Evolutionary conservation across 768 basidiomycete genomes (phyloP).

Genomic region (Candolleomyces eurysporus): DNA sequence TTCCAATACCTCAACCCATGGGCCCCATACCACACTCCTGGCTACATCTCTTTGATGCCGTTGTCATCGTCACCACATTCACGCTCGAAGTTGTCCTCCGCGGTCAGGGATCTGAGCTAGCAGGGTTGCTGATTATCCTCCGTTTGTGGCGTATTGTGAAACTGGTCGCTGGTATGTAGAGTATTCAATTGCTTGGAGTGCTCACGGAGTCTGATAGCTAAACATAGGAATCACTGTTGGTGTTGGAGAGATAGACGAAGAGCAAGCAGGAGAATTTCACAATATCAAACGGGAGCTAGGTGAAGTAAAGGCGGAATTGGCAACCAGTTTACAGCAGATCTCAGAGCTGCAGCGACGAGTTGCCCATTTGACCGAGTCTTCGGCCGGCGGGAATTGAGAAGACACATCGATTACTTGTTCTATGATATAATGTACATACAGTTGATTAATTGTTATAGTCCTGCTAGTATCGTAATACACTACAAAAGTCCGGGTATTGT

Average conservation of each 20-base stretch:
- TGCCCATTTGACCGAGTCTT: neutral
- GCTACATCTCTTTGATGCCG: slow-evolving; percentile 74
- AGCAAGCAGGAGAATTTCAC: slow-evolving; percentile 45
- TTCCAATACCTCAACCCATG: slow-evolving; percentile 60
- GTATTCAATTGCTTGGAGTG: neutral
- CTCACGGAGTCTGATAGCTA: neutral
- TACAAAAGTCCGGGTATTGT: no score
- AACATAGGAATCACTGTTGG: slow-evolving; percentile 69
- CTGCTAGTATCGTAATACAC: no score
- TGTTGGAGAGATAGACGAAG: slow-evolving; percentile 67
- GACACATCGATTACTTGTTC: neutral
- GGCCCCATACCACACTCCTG: slow-evolving; percentile 47
- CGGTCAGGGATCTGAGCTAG: slow-evolving; percentile 70
- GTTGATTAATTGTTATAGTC: no score
- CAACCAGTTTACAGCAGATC: slow-evolving; percentile 21
- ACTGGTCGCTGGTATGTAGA: slow-evolving; percentile 48
- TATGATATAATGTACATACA: no score
- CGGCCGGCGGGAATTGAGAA: neutral
- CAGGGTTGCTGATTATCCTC: slow-evolving; percentile 64
- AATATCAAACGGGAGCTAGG: slow-evolving; percentile 49
- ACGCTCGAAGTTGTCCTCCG: slow-evolving; percentile 66
- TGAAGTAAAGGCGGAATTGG: slow-evolving; percentile 40
- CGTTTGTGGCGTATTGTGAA: slow-evolving; percentile 83
- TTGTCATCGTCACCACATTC: slow-evolving; percentile 72
- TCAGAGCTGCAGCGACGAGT: slow-evolving; percentile 4